A percentile compares a stretch with the other conserved stretches of the same genome.
Evolutionary conservation across 495 filamentous ascomycete genomes (phyloP).

Genomic region (Poronia punctata): DNA sequence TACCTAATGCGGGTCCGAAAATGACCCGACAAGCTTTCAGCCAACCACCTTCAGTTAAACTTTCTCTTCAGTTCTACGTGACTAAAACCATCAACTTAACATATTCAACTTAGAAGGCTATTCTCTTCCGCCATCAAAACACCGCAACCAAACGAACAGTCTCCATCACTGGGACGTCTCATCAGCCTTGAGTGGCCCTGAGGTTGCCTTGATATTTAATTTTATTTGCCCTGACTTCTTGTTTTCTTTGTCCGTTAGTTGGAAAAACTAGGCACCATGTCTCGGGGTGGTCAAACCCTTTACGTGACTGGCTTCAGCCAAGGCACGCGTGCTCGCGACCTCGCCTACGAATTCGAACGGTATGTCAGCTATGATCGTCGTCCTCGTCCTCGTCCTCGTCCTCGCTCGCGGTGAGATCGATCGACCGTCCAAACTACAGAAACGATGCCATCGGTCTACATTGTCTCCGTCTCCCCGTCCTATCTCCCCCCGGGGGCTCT

Average conservation of each 20-base stretch:
- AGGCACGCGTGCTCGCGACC: constrained; percentile 97
- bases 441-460: constrained; percentile 19
- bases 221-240: constrained; percentile 12
- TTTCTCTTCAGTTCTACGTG: too few relatives aligned
- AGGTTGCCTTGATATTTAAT: constrained; percentile 14
- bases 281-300: constrained; percentile 86
- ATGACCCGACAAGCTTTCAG: too few relatives aligned
- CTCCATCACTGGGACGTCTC: too few relatives aligned
- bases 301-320: constrained; percentile 98
- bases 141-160: too few relatives aligned
- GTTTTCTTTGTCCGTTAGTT: constrained; percentile 13
- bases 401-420: constrained; percentile 24
- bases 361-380: constrained; percentile 56
- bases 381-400: constrained; percentile 26
- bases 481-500: constrained; percentile 14
- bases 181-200: constrained; percentile 14
- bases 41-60: too few relatives aligned
- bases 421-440: constrained; percentile 11
- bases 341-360: constrained; percentile 89
- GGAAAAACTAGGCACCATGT: constrained; percentile 52
- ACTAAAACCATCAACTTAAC: too few relatives aligned
- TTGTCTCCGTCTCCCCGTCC: constrained; percentile 22
- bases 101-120: too few relatives aligned
- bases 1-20: too few relatives aligned
- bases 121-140: constrained; percentile 2